Base-by-base conservation (phyloP, 2,329 filamentous ascomycete species). In the Xylaria sp. region DNA sequence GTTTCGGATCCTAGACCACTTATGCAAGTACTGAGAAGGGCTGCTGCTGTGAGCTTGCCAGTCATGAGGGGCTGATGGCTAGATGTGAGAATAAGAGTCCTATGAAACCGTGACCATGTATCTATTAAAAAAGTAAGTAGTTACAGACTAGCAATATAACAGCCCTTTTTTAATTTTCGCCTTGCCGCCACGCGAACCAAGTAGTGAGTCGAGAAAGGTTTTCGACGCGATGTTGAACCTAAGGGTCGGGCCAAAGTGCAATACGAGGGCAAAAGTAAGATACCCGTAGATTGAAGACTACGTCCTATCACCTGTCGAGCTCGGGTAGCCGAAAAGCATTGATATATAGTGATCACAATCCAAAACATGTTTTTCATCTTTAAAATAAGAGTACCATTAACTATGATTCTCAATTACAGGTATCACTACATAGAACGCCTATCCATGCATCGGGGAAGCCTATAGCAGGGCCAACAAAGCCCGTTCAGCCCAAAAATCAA, bases 371-470 rank as follows among this genome's bases (percentile, higher is more conserved):
- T 48, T 21, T 48, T 21, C 11, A n/a, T 48, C 21, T 47, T 47
- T 47, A 9, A 32, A 24, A 60, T 60, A 64, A 60, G 42, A 30
- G 45, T 63, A 63, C 53, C 47, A 67, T 67, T 64, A 55, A 51
- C 27, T 19, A 67, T 57, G 17, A 34, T n/a, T 39, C 53, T 50
- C 34, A 36, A 61, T 5, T 47, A 51, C 48, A 30, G 5, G 32
- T 47, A 21, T 53, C 47, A 27, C 30, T 21, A 62, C 12, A 56
- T 51, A 53, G 27, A 69, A 70, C 68, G 59, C 68, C 68, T 48
- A 63, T 63, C 65, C 60, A 65, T 68, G 61, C 68, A 68, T 60
- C 56, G 42, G 27, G 39, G 51, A 53, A 65, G 36, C 12, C 19
- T 36, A 51, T 48, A 30, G 30, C 30, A 39, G 51, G 54, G 47